A percentile compares a stretch with the other conserved stretches of the same genome.
Evolutionary conservation across 2,329 filamentous ascomycete species (phyloP).

Genomic region (Aspergillus sp.): DNA sequence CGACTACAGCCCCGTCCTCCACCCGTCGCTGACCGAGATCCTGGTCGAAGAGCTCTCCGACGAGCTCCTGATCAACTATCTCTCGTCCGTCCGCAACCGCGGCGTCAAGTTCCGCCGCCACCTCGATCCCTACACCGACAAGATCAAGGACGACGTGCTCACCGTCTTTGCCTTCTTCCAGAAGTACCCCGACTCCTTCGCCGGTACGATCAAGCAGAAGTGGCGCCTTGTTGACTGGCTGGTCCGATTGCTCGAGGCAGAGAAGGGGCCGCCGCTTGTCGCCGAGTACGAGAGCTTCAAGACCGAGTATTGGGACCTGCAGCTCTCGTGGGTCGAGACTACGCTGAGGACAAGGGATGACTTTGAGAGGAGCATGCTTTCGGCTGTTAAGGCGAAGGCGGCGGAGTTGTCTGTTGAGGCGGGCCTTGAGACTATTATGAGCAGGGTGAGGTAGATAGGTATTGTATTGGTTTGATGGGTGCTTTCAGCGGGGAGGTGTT

Average conservation of each 20-base stretch:
- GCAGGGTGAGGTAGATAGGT: slow-evolving; percentile 61
- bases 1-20: slow-evolving; percentile 76
- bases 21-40: slow-evolving; percentile 80
- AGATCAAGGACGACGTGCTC: slow-evolving; percentile 85
- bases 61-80: slow-evolving; percentile 78
- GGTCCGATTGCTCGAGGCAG: slow-evolving; percentile 62
- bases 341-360: slow-evolving; percentile 81
- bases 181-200: slow-evolving; percentile 58
- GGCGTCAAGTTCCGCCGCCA: slow-evolving; percentile 76
- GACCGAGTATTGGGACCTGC: slow-evolving; percentile 80
- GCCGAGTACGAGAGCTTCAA: slow-evolving; percentile 79
- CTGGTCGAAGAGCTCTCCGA: slow-evolving; percentile 89
- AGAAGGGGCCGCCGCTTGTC: slow-evolving; percentile 62
- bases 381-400: slow-evolving; percentile 77
- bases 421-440: slow-evolving; percentile 87
- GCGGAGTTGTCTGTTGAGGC: slow-evolving; percentile 73
- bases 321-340: slow-evolving; percentile 90
- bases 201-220: slow-evolving; percentile 71
- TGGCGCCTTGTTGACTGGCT: slow-evolving; percentile 89
- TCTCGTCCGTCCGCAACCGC: slow-evolving; percentile 77
- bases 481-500: slow-evolving; percentile 11
- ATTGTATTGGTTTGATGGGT: slow-evolving; percentile 2
- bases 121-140: slow-evolving; percentile 75
- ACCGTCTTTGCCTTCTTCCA: slow-evolving; percentile 86
- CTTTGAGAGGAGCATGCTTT: slow-evolving; percentile 84